These are phyloP conservation scores for Priceomyces medius DNA, from an alignment of 805 yeast genomes.

Conservation along the genomic window DNA sequence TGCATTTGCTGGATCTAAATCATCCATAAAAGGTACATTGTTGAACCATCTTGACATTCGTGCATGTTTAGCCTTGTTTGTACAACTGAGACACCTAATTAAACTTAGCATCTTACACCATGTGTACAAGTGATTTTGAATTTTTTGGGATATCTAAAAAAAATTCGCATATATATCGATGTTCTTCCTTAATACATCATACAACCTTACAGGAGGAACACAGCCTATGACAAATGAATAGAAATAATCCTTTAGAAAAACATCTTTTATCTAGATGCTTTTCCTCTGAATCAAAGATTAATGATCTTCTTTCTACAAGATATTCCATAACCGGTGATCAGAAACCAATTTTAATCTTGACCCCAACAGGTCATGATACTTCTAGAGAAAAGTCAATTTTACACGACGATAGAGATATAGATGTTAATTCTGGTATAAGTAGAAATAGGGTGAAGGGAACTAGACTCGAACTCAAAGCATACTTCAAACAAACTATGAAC, in stretches of 20 bases:
- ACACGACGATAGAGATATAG: slow-evolving; percentile 11
- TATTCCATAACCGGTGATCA: slow-evolving; percentile 48
- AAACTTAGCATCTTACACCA: not conserved
- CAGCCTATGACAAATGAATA: slow-evolving; percentile 31
- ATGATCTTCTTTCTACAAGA: slow-evolving; percentile 42
- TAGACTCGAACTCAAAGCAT: slow-evolving; percentile 42
- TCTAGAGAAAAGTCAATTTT: slow-evolving; percentile 18
- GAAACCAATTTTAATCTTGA: slow-evolving; percentile 43
- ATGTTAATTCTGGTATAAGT: slow-evolving; percentile 17
- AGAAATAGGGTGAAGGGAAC: slow-evolving; percentile 26
- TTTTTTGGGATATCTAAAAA: not conserved
- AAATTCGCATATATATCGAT: not conserved
- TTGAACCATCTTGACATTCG: slow-evolving; percentile 3
- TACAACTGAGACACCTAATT: not conserved
- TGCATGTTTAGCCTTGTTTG: not conserved
- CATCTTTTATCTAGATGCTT: slow-evolving; percentile 47
- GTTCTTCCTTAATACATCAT: not conserved
- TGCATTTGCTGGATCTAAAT: slow-evolving; percentile 29
- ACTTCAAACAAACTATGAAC: slow-evolving; percentile 34
- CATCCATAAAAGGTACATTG: slow-evolving; percentile 41
- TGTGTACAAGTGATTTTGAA: too few relatives aligned
- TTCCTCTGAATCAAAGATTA: slow-evolving; percentile 34
- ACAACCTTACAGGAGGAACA: not conserved
- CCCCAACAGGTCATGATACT: slow-evolving; percentile 31
- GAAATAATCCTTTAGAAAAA: slow-evolving; percentile 44